These are phyloP conservation scores for Fennellomyces sp. DNA, from an alignment of 371 early-diverging fungal genomes.

Conservation along the genomic window DNA sequence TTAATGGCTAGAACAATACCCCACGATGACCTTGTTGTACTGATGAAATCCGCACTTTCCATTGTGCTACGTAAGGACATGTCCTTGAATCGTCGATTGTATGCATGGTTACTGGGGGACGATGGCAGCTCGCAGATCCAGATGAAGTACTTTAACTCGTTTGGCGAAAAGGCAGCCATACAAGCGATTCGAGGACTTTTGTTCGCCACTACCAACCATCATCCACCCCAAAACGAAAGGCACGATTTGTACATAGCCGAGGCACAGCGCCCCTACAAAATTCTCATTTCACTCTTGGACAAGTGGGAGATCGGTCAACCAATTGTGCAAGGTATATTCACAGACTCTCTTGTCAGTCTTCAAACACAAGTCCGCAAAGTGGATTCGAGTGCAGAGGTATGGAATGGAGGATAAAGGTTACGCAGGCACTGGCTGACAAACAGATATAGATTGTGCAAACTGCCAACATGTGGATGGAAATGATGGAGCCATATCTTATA, in stretches of 20 bases:
- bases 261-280: constrained; percentile 75
- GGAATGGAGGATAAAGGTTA: background rate
- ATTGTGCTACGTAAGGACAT: constrained; percentile 92
- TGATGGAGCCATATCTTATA: constrained; percentile 81
- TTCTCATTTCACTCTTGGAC: constrained; percentile 86
- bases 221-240: constrained; percentile 2
- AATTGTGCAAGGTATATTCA: constrained; percentile 71
- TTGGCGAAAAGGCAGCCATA: constrained; percentile 42
- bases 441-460: constrained; percentile 67
- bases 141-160: constrained; percentile 33
- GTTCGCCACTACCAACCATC: constrained; percentile 22
- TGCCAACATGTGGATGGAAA: constrained; percentile 87
- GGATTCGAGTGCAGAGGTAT: constrained; percentile 47
- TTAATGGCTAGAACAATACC: constrained; percentile 55
- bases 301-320: constrained; percentile 84
- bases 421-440: background rate
- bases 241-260: constrained; percentile 46
- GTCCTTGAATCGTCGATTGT: constrained; percentile 90
- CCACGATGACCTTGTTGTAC: constrained; percentile 61
- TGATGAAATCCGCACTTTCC: constrained; percentile 72
- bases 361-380: constrained; percentile 47
- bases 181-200: constrained; percentile 62
- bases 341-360: constrained; percentile 73
- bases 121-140: constrained; percentile 36
- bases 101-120: constrained; percentile 83